Evolutionary conservation across 192 early-diverging fungal species (phyloP).

Genomic region (Rhizoclosmatium globosum): DNA sequence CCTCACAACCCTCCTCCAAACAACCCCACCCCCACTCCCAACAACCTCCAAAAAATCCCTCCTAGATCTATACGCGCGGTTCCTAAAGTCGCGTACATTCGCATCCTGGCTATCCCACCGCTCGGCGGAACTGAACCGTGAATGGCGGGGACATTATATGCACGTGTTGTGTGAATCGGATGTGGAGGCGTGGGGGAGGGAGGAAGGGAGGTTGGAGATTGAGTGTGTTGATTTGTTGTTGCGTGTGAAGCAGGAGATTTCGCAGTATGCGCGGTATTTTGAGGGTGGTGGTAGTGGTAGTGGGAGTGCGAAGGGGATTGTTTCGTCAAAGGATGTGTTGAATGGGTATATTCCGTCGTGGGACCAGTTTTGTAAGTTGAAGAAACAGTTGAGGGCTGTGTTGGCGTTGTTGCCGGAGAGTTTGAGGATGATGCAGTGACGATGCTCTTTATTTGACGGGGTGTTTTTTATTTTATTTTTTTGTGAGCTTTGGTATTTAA

Average conservation of each 20-base stretch:
- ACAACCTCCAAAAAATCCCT: slow-evolving; percentile 63
- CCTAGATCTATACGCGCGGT: slow-evolving; percentile 85
- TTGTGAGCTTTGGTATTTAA: too few relatives aligned
- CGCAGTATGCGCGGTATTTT: slow-evolving; percentile 22
- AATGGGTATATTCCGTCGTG: slow-evolving; percentile 48
- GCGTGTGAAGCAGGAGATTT: slow-evolving; percentile 70
- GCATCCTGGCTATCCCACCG: slow-evolving; percentile 91
- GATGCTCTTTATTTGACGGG: too few relatives aligned
- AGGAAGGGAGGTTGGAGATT: slow-evolving; percentile 58
- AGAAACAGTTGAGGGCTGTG: slow-evolving; percentile 44
- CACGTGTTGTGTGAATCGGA: slow-evolving; percentile 72
- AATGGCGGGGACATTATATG: slow-evolving; percentile 79
- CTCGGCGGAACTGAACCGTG: slow-evolving; percentile 80
- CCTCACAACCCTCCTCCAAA: slow-evolving; percentile 57
- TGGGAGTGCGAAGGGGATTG: background rate
- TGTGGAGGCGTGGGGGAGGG: slow-evolving; percentile 58
- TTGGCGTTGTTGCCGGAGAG: slow-evolving; percentile 51
- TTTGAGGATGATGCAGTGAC: slow-evolving; percentile 37
- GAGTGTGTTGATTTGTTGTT: slow-evolving; percentile 78
- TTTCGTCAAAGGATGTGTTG: background rate
- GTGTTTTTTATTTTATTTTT: too few relatives aligned
- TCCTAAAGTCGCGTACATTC: slow-evolving; percentile 95
- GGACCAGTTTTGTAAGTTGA: slow-evolving; percentile 48
- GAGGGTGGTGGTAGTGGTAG: background rate
- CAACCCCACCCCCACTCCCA: slow-evolving; percentile 44